Evolutionary conservation across 1,284 basidiomycete species (phyloP).

Genomic region (Cryptococcus sp.): DNA sequence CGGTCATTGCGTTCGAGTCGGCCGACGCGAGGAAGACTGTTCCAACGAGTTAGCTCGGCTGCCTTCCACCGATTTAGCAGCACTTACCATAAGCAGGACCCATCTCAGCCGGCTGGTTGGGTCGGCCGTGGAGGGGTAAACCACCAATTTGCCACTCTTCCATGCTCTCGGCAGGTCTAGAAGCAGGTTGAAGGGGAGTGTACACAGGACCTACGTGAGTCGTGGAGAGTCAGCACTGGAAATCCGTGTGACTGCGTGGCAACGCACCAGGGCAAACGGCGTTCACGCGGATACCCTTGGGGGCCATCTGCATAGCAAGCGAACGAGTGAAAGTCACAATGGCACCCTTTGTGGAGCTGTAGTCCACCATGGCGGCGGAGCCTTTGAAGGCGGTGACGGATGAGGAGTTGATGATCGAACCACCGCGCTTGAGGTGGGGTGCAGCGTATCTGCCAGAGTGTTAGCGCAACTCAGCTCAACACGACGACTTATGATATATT

Average conservation of each 20-base stretch:
- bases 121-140: constrained; percentile 57
- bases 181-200: constrained; percentile 58
- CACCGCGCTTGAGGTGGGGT: constrained; percentile 64
- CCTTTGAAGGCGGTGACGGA: constrained; percentile 64
- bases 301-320: constrained; percentile 61
- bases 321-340: constrained; percentile 62
- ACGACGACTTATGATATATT: not conserved
- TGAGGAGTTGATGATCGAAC: constrained; percentile 65
- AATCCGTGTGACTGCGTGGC: not conserved
- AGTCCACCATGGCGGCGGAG: constrained; percentile 59
- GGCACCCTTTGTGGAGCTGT: constrained; percentile 62
- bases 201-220: constrained; percentile 31
- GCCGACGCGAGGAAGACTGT: constrained; percentile 39
- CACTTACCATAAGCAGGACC: constrained; percentile 56
- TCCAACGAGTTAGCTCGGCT: not conserved
- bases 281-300: constrained; percentile 57
- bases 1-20: constrained; percentile 45
- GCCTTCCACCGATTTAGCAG: no score
- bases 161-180: constrained; percentile 60
- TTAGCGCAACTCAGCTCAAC: constrained; percentile 20
- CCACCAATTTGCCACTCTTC: constrained; percentile 57
- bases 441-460: constrained; percentile 51
- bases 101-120: constrained; percentile 62
- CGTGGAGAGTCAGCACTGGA: not conserved
- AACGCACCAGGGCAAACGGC: constrained; percentile 29